Evolutionary conservation across 164 flowering plant genomes (phyloP).

Genomic region (Taxillus chinensis): DNA sequence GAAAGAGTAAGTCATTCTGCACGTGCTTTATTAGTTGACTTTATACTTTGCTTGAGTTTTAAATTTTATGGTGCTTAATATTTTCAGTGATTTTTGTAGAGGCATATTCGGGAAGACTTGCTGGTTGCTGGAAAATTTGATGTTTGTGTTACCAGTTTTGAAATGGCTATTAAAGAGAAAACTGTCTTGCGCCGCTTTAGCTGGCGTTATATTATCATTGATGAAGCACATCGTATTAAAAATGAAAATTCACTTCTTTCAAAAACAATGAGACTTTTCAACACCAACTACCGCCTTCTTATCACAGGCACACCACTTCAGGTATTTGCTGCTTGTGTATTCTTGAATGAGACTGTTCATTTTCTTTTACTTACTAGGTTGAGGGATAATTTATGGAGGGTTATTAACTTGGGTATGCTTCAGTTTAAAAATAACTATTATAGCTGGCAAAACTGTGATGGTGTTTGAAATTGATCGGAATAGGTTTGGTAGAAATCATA

Average conservation of each 20-base stretch:
- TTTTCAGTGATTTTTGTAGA: slow-evolving; percentile 40
- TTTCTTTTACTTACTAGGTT: neutral
- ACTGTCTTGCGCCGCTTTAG: slow-evolving; percentile 78
- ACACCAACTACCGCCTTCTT: slow-evolving; percentile 86
- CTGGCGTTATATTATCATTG: slow-evolving; percentile 99
- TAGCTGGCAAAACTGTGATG: too few relatives aligned
- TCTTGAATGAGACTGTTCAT: neutral
- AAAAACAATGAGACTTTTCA: slow-evolving; percentile 91
- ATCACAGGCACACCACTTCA: slow-evolving; percentile 99
- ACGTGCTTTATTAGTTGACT: neutral
- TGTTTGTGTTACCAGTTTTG: slow-evolving; percentile 97
- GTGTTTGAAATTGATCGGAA: too few relatives aligned
- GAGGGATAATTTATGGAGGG: neutral
- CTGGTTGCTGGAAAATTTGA: slow-evolving; percentile 96
- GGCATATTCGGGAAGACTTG: slow-evolving; percentile 70
- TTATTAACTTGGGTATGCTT: neutral
- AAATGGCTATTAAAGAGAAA: slow-evolving; percentile 99
- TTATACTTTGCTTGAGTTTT: neutral
- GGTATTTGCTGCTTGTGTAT: slow-evolving; percentile 28
- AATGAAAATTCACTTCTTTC: slow-evolving; percentile 99
- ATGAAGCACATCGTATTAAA: slow-evolving; percentile 98
- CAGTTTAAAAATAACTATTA: too few relatives aligned
- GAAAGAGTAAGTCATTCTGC: slow-evolving; percentile 49
- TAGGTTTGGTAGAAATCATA: neutral
- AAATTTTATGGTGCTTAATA: neutral